Conservation (phyloP, 192 early-diverging fungal genomes). For the Backusella tarrabulga region DNA sequence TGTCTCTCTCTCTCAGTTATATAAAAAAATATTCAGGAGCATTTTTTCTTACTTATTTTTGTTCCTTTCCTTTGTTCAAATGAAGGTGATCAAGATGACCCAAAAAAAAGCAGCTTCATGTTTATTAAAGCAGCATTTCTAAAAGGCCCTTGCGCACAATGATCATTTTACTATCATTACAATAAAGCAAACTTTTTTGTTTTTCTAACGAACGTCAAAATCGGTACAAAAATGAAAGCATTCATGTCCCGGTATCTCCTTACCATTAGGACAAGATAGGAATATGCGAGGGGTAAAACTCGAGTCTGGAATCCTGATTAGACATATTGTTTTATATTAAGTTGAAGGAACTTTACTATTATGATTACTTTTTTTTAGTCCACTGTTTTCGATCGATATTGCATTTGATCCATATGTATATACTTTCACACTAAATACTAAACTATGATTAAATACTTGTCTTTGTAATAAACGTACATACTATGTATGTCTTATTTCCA, state of each 20-base stretch:
- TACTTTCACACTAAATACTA: not conserved
- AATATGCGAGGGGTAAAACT: not conserved
- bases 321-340: not conserved
- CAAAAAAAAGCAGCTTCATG: not conserved
- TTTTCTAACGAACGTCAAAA: conserved; percentile 2
- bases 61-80: not conserved
- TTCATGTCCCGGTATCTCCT: not conserved
- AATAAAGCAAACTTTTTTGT: not conserved
- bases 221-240: not conserved
- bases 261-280: not conserved
- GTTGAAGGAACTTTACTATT: not conserved
- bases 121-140: not conserved
- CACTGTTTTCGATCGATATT: not conserved
- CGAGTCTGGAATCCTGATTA: conserved; percentile 6
- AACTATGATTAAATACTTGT: not conserved
- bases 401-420: not conserved
- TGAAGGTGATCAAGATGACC: not conserved
- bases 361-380: not conserved
- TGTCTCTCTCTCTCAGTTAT: not conserved
- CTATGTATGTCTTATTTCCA: not conserved
- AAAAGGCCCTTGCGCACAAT: not conserved
- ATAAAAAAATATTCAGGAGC: not conserved
- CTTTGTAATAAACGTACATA: not conserved
- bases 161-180: not conserved
- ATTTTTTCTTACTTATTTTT: not conserved